Evolutionary conservation across 208 protist species (phyloP).

Genomic region (Trypanosoma theileri): DNA sequence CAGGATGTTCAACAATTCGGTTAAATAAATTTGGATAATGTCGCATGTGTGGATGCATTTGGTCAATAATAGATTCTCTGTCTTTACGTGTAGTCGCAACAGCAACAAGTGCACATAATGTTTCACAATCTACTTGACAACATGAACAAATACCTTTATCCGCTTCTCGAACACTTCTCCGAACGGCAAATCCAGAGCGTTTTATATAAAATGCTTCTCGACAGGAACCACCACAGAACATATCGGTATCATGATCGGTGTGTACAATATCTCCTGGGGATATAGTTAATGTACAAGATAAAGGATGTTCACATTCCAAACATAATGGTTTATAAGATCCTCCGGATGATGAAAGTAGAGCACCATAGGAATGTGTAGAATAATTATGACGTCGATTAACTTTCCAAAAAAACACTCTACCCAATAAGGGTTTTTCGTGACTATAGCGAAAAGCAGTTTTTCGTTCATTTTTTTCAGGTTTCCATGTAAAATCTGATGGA

Average conservation of each 20-base stretch:
- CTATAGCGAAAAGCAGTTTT: constrained; percentile 26
- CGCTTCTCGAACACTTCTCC: constrained; percentile 46
- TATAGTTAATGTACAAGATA: not conserved
- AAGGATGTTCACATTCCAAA: constrained; percentile 22
- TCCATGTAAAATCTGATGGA: constrained; percentile 26
- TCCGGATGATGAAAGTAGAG: constrained; percentile 3
- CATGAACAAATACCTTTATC: constrained; percentile 63
- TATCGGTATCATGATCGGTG: constrained; percentile 44
- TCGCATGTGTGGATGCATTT: constrained; percentile 57
- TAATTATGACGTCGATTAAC: constrained; percentile 9
- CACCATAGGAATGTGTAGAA: constrained; percentile 13
- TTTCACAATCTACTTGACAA: constrained; percentile 75
- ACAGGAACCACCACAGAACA: constrained; percentile 77
- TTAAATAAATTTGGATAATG: constrained; percentile 54
- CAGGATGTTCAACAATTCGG: constrained; percentile 46
- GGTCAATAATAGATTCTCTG: constrained; percentile 33
- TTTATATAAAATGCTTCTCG: constrained; percentile 58
- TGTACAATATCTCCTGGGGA: constrained; percentile 41
- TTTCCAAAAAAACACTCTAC: constrained; percentile 33
- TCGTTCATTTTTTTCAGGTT: not conserved
- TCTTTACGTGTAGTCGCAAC: constrained; percentile 18
- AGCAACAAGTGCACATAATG: constrained; percentile 35
- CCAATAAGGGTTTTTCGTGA: constrained; percentile 6
- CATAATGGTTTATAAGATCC: constrained; percentile 18
- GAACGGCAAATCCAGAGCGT: constrained; percentile 55